Base-by-base conservation (phyloP, 176 grass and related monocot species). In the Elymus sibiricus region DNA sequence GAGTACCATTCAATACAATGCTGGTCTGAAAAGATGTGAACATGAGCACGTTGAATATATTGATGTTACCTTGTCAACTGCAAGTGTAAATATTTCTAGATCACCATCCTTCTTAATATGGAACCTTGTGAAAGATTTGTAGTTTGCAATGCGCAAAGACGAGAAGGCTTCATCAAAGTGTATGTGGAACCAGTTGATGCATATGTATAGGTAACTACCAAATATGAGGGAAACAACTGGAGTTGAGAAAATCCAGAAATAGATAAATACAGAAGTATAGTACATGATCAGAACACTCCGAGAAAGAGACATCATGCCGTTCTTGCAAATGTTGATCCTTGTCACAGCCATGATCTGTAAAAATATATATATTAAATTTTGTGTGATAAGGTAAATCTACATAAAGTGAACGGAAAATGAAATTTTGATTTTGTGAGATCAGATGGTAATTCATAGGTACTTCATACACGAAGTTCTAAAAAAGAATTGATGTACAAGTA, bases 141-240 rank as follows among this genome's bases (percentile, higher is more conserved):
- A 98, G 87, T 98, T 98, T 60, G 96, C 96, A 21, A 98, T 98
- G 44, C 93, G 96, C 16, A 98, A 74, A 7, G 96, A 98, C 19
- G 96, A 98, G 81, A 98, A 98, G 35, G 96, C 96, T 90, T 98
- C 96, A 66, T 98, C 96, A 79, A 98, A 98, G 46, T 98, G 91
- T 87, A 98, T 87, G 46, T 98, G 90, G 68, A 98, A 94, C 96
- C 96, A 98, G 83, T 98, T 98, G 91, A 98, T 91, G 82, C 96
- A 95, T 40, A 94, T 88, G 70, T 98, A 98, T 16, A 98, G 71
- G 84, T 98, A 98, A 80, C 96, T 98, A 61, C 96, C 96, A 71
- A 98, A 94, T 64, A 98, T 87, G n/a, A 98, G 88, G 64, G 96
- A 98, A 46, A 98, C 96, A 49, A 98, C 82, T 24, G 96, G 96